Evolutionary conservation across 169 alveolate genomes (phyloP), one percentile per base, ranked within the genome.

Genomic region (Theileria equi): DNA sequence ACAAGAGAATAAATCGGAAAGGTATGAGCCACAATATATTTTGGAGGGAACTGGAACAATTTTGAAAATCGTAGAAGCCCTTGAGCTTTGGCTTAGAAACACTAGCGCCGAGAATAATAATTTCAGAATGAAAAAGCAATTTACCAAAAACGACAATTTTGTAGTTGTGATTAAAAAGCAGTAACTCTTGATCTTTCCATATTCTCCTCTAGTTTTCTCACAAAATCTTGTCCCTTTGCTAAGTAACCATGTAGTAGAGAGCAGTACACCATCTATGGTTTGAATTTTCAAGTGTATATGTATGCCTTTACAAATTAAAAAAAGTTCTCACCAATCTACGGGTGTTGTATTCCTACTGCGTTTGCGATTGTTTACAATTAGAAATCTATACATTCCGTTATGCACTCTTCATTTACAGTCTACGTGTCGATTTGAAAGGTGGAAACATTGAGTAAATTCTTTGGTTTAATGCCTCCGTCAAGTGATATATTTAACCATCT

Each of bases 51-150:
- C 81, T 3, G 81, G 73, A 6, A 69, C 69, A 44, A 47, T 69
- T 25, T 6, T 26, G 40, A 69, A 69, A 61, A 45, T 69, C 0
- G 13, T 69, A 26, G 72, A 69, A 41, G 81, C 81, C 0, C 41
- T 54, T 5, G 69, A 69, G 38, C 54, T 69, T 2, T 69, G 81
- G 81, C 5, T 69, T 36, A 28, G 52, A 2, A 69, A 69, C 54
- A 69, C 81, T 29, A 43, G 69, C 7, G 13, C 54, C 2, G 70
- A 60, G 49, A 54, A 54, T 16, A 19, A 36, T 5, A 45, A 45
- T n/a, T 25, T 54, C 65, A 54, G 23, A 19, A 11, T 54, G 26
- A 10, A 19, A 17, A 54, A 54, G 38, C 65, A 54, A 31, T 54
- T 54, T 38, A 54, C 65, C 19, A 54, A 54, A 19, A 54, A 54